These are phyloP conservation scores for Epichloe gansuensis DNA, from an alignment of 2,329 filamentous ascomycete genomes.

Conservation along the genomic window DNA sequence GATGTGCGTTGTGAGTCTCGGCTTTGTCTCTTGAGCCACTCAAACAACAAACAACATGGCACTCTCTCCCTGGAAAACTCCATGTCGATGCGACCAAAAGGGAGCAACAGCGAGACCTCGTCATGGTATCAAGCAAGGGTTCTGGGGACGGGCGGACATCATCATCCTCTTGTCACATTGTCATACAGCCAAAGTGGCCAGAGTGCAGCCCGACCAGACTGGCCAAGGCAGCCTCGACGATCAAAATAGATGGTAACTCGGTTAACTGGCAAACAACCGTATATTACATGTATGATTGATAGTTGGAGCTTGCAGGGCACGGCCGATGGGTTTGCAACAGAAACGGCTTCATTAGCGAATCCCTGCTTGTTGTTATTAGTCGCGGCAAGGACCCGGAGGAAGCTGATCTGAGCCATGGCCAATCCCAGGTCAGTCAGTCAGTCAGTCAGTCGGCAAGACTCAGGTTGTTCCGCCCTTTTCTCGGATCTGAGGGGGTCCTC, in stretches of 20 bases:
- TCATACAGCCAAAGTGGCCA: background rate
- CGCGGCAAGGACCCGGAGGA: background rate
- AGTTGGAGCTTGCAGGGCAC: background rate
- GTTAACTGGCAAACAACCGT: too few species aligned
- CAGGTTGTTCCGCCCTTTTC: slow-evolving; percentile 5
- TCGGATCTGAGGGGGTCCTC: background rate
- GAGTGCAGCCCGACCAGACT: too few species aligned
- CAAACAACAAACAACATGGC: background rate
- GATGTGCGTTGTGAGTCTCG: background rate
- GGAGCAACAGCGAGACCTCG: background rate
- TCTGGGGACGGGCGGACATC: background rate
- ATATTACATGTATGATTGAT: too few species aligned
- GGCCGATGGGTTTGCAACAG: background rate
- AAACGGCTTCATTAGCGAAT: background rate
- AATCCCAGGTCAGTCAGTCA: background rate
- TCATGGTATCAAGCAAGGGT: background rate
- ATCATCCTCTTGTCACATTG: too few species aligned
- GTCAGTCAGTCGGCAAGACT: background rate
- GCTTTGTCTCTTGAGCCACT: background rate
- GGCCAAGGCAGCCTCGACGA: too few species aligned
- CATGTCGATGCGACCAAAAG: background rate
- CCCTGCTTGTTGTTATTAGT: background rate
- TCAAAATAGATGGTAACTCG: too few species aligned
- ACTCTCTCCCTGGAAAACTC: background rate
- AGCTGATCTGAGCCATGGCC: background rate